These are phyloP conservation scores for Nicotiana benthamiana DNA, from an alignment of 257 asterid species.

Conservation along the genomic window DNA sequence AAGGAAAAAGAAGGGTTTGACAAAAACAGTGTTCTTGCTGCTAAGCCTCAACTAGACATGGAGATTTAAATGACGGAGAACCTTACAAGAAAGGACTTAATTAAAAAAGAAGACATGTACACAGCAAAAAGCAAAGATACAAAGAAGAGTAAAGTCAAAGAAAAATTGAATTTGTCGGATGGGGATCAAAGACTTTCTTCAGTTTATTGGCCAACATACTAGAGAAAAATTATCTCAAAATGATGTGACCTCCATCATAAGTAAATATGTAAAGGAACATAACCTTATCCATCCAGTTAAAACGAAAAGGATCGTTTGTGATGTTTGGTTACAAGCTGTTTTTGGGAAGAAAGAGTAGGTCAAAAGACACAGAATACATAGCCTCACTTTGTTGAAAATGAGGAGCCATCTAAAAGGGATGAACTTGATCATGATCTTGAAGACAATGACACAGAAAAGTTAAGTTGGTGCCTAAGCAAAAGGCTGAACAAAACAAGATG, in stretches of 20 bases:
- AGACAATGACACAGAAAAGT: constrained; percentile 12
- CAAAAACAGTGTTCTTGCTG: constrained; percentile 30
- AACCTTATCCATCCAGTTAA: constrained; percentile 42
- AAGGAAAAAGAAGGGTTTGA: constrained; percentile 37
- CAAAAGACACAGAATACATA: constrained; percentile 29
- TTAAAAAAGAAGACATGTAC: constrained; percentile 23
- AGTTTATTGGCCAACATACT: constrained; percentile 51
- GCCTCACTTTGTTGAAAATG: constrained; percentile 55
- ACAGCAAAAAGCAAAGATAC: constrained; percentile 15
- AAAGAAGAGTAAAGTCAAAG: constrained; percentile 26
- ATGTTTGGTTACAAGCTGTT: constrained; percentile 36
- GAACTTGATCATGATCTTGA: constrained; percentile 27
- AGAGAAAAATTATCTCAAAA: constrained; percentile 33
- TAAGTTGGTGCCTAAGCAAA: constrained; percentile 19
- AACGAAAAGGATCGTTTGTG: constrained; percentile 46
- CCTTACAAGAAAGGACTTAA: constrained; percentile 15
- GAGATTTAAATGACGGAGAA: constrained; percentile 17
- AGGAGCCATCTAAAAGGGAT: constrained; percentile 43
- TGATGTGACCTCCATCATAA: constrained; percentile 46
- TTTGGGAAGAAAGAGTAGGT: constrained; percentile 41
- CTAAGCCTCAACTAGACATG: constrained; percentile 31
- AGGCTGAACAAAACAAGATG: background rate
- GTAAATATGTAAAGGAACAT: constrained; percentile 40
- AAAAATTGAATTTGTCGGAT: constrained; percentile 48
- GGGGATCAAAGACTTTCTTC: constrained; percentile 75